A percentile compares a stretch with the other conserved stretches of the same genome.
Conservation (phyloP, 2,329 filamentous ascomycete genomes). For the Xylariaceae sp. region DNA sequence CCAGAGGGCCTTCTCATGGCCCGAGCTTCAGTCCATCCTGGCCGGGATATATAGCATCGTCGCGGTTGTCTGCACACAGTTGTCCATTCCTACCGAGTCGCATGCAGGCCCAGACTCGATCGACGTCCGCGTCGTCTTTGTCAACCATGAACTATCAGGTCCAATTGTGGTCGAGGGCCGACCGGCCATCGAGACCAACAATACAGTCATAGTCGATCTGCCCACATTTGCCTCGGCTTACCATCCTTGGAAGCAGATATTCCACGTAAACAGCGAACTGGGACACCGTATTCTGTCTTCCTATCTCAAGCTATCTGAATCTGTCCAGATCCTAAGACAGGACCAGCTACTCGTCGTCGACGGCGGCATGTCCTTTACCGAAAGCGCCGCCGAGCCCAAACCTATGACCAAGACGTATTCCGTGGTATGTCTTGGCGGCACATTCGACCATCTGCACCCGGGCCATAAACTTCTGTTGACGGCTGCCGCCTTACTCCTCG, state of each 20-base stretch:
- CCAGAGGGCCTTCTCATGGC: slow-evolving; percentile 56
- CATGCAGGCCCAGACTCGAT: slow-evolving; percentile 60
- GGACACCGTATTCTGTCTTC: slow-evolving; percentile 52
- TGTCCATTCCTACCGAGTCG: slow-evolving; percentile 54
- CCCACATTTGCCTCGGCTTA: slow-evolving; percentile 47
- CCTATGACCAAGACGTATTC: slow-evolving; percentile 39
- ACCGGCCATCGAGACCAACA: slow-evolving; percentile 38
- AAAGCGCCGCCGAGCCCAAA: slow-evolving; percentile 18
- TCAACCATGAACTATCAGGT: slow-evolving; percentile 52
- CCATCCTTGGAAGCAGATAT: slow-evolving; percentile 59
- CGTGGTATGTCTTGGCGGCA: slow-evolving; percentile 79
- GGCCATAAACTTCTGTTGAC: slow-evolving; percentile 95
- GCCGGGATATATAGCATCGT: slow-evolving; percentile 74
- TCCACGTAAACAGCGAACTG: slow-evolving; percentile 59
- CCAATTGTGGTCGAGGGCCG: slow-evolving; percentile 31
- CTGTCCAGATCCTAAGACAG: slow-evolving; percentile 41
- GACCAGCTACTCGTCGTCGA: slow-evolving; percentile 47
- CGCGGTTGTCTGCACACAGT: slow-evolving; percentile 62
- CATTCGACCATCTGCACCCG: slow-evolving; percentile 92
- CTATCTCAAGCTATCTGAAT: slow-evolving; percentile 45
- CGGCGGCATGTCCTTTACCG: slow-evolving; percentile 45
- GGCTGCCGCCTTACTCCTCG: slow-evolving; percentile 70
- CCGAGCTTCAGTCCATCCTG: slow-evolving; percentile 65
- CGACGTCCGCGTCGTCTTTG: slow-evolving; percentile 67
- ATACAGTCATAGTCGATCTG: slow-evolving; percentile 45